Evolutionary conservation across 768 basidiomycete species (phyloP).

Genomic region (Termitomyces sp.): DNA sequence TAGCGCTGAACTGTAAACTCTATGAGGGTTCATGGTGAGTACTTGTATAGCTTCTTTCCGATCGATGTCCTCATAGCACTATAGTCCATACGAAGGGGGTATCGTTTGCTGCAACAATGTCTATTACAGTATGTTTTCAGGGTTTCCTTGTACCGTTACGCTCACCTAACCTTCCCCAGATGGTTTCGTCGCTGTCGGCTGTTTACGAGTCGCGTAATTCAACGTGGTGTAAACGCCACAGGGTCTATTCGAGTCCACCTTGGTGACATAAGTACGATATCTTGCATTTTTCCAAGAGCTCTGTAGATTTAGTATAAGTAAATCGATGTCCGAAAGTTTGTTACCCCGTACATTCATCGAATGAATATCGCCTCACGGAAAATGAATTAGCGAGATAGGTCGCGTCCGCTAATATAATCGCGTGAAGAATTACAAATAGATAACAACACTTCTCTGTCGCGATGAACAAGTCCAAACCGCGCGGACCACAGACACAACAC

Average conservation of each 20-base stretch:
- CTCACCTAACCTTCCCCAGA: background rate
- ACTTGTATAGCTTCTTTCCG: background rate
- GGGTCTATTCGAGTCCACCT: background rate
- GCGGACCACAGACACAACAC: slow-evolving; percentile 44
- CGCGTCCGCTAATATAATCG: too few relatives aligned
- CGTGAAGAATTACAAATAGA: background rate
- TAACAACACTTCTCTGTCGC: slow-evolving; percentile 5
- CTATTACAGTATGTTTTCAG: slow-evolving; percentile 3
- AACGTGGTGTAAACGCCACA: background rate
- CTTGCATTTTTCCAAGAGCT: background rate
- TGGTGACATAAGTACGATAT: background rate
- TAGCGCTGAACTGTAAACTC: background rate
- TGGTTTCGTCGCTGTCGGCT: slow-evolving; percentile 2
- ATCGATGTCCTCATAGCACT: background rate
- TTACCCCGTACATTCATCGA: too few relatives aligned
- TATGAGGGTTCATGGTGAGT: slow-evolving; percentile 8
- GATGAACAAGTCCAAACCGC: slow-evolving; percentile 48
- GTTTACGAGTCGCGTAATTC: slow-evolving; percentile 3
- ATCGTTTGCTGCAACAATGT: slow-evolving; percentile 8
- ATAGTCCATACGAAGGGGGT: slow-evolving; percentile 2
- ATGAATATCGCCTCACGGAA: too few relatives aligned
- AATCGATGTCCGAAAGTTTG: background rate
- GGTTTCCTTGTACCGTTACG: background rate
- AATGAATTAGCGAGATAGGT: too few relatives aligned
- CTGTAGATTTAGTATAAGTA: background rate